Evolutionary conservation across 2,329 filamentous ascomycete species (phyloP), one percentile per base, ranked within the genome.

Genomic region (Neurospora sp.): DNA sequence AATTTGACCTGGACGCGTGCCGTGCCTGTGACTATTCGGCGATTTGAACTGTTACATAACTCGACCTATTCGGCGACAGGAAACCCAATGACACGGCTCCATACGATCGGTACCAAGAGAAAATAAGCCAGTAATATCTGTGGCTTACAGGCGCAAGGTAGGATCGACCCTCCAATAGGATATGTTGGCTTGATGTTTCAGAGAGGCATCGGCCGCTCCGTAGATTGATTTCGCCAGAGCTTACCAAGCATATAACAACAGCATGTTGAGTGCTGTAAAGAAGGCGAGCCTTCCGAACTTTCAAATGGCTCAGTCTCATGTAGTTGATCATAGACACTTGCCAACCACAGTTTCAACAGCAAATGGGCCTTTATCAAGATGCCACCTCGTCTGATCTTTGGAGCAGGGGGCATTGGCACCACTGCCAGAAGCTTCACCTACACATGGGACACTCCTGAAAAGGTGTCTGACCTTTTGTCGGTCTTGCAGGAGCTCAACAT

Each of bases 381-480:
- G 72, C 67, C 71, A 5, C 71, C 71, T 4, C 70, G 69, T 62
- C 70, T 75, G 15, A 67, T 75, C 11, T 75, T 75, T 68, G 74
- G 74, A 13, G 74, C 72, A 40, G 73, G 72, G 39, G 62, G 73
- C n/a, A 73, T 75, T 58, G 74, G 74, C 46, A 69, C 69, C n/a
- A 73, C 73, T 3, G 71, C 40, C 3, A 70, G 68, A 11, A 70
- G 69, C 4, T 75, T 73, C 62, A 73, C 73, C 10, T 74, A 46
- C 40, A 73, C 69, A 4, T 75, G 68, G 68, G 73, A 73, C 72
- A 75, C 74, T 15, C 71, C 74, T 23, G 74, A 73, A 38, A 73
- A 75, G 39, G 72, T 72, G 2, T 68, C 71, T 3, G 69, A 68
- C 28, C 71, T 75, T 7, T 68, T 75, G 40, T 46, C 68, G 11